Conservation (phyloP, 2,329 filamentous ascomycete species). For the Aureobasidium subglaciale region DNA sequence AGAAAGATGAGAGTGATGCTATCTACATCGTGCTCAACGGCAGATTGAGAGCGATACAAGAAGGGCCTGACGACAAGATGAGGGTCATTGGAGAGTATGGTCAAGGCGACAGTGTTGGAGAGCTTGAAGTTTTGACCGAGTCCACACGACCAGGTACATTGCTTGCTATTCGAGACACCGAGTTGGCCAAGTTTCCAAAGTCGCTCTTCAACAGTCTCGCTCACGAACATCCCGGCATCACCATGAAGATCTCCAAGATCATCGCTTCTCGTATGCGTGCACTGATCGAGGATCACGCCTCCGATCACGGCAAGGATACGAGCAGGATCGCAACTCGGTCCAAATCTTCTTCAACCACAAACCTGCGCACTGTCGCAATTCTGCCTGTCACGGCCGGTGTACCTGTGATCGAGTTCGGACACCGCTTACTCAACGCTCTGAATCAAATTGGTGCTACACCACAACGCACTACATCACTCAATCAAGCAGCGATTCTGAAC, state of each 20-base stretch:
- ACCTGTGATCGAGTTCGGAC: slow-evolving; percentile 91
- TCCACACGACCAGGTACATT: slow-evolving; percentile 82
- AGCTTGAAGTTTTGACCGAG: slow-evolving; percentile 94
- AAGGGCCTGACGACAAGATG: slow-evolving; percentile 72
- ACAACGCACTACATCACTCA: slow-evolving; percentile 85
- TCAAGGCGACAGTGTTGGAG: slow-evolving; percentile 94
- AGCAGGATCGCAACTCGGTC: slow-evolving; percentile 49
- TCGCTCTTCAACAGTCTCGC: slow-evolving; percentile 96
- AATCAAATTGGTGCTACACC: slow-evolving; percentile 73
- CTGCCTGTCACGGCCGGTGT: slow-evolving; percentile 86
- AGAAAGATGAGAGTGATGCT: slow-evolving; percentile 91
- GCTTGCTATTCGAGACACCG: slow-evolving; percentile 93
- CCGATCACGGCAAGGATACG: slow-evolving; percentile 55
- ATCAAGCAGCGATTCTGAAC: slow-evolving; percentile 87
- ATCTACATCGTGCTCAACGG: slow-evolving; percentile 98
- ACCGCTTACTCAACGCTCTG: slow-evolving; percentile 77
- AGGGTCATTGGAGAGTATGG: slow-evolving; percentile 87
- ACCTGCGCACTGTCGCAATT: slow-evolving; percentile 86
- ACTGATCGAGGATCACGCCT: slow-evolving; percentile 70
- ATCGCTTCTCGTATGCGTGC: slow-evolving; percentile 92
- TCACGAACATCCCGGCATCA: slow-evolving; percentile 94
- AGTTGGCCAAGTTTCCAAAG: slow-evolving; percentile 90
- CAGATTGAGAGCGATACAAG: slow-evolving; percentile 74
- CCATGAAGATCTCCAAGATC: slow-evolving; percentile 98
- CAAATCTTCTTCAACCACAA: slow-evolving; percentile 76